Conservation (phyloP, 352 stramenopile genomes). For the Globisporangium viniferum region DNA sequence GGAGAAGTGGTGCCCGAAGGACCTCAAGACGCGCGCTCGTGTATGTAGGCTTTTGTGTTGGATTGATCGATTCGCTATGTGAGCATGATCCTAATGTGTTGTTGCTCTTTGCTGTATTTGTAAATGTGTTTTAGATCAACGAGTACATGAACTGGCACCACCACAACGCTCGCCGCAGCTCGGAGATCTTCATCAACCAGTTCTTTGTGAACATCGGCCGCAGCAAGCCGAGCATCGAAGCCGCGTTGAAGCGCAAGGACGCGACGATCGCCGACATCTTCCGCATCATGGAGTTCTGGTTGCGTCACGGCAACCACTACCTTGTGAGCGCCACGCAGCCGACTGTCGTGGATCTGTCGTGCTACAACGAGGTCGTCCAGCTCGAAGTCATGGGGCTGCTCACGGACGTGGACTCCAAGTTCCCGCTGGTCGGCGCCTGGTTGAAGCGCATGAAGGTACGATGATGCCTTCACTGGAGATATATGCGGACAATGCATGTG, state of each 20-base stretch:
- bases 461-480: neutral
- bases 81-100: neutral
- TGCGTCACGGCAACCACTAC: slow-evolving; percentile 56
- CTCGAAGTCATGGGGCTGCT: slow-evolving; percentile 68
- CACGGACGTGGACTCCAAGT: slow-evolving; percentile 39
- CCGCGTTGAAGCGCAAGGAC: slow-evolving; percentile 46
- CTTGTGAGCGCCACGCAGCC: slow-evolving; percentile 54
- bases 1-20: slow-evolving; percentile 54
- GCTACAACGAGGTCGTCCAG: slow-evolving; percentile 77
- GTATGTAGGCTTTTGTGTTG: slow-evolving; percentile 23
- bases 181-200: slow-evolving; percentile 63
- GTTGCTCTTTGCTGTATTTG: neutral
- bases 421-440: slow-evolving; percentile 50
- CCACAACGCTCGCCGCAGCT: slow-evolving; percentile 58
- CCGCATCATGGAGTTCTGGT: slow-evolving; percentile 67
- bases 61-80: neutral
- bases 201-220: slow-evolving; percentile 55
- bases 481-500: neutral
- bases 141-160: slow-evolving; percentile 84
- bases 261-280: slow-evolving; percentile 55
- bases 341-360: slow-evolving; percentile 66
- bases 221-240: slow-evolving; percentile 40
- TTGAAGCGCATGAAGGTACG: slow-evolving; percentile 74
- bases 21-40: slow-evolving; percentile 57
- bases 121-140: slow-evolving; percentile 40